Percentiles rank a stretch among this genome's conserved stretches.
phyloP scores from a whole-genome alignment of 2,329 filamentous ascomycete genomes.

The Penicillium psychrosexuale region DNA sequence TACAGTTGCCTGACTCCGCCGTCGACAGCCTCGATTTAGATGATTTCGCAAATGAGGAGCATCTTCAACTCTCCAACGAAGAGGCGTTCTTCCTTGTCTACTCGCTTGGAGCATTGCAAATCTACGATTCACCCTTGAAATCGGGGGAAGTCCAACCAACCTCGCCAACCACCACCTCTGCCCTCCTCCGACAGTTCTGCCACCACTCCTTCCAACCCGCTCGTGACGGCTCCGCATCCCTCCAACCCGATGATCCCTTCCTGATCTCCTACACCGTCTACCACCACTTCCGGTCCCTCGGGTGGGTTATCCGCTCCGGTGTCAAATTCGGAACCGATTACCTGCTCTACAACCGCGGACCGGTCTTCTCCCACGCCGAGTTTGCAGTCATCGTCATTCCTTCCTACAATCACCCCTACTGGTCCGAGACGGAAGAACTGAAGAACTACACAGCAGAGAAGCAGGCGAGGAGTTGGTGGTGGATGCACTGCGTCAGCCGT shows the following conservation, averaged over 20 bases:
- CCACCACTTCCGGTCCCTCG: conserved; percentile 91
- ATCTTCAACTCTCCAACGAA: conserved; percentile 85
- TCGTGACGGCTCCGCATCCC: conserved; percentile 38
- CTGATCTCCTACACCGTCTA: conserved; percentile 84
- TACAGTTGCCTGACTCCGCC: conserved; percentile 13
- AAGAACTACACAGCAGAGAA: conserved; percentile 52
- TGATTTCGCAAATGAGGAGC: conserved; percentile 61
- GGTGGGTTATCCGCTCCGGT: conserved; percentile 89
- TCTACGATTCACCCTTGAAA: conserved; percentile 44
- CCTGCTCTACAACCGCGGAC: conserved; percentile 88
- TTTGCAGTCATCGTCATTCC: conserved; percentile 85
- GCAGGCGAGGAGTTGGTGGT: conserved; percentile 47
- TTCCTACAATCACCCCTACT: conserved; percentile 71
- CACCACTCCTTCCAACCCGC: conserved; percentile 68
- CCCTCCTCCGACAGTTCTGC: conserved; percentile 66
- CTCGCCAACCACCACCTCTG: conserved; percentile 49
- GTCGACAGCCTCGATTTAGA: conserved; percentile 15
- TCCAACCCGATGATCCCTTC: conserved; percentile 77
- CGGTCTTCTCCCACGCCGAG: conserved; percentile 91
- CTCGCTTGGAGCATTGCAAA: conserved; percentile 68
- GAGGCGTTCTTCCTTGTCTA: conserved; percentile 91
- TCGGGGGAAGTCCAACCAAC: conserved; percentile 22
- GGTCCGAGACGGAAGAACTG: conserved; percentile 54
- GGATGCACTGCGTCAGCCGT: conserved; percentile 79
- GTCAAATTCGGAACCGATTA: conserved; percentile 95